Base-by-base conservation (phyloP, 2,329 filamentous ascomycete genomes). In the Thermoascus crustaceus region DNA sequence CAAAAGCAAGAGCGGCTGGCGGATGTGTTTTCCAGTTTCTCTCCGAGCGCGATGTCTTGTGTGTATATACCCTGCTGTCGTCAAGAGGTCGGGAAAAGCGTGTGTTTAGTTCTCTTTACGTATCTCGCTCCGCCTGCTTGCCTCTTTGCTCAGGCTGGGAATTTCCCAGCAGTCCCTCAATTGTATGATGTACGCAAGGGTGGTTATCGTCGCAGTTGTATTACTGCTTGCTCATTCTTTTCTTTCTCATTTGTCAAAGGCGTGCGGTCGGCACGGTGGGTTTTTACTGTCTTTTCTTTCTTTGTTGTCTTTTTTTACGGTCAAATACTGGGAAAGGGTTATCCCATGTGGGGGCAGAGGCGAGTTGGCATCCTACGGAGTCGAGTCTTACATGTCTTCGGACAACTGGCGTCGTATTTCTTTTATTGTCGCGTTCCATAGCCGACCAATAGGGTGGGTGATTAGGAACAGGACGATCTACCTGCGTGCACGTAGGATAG, bases 151-250 rank as follows among this genome's bases (percentile, higher is more conserved):
- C n/a, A n/a, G n/a, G n/a, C n/a, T n/a, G n/a, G n/a, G n/a, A n/a
- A n/a, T n/a, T n/a, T n/a, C n/a, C n/a, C n/a, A n/a, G n/a, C n/a
- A n/a, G n/a, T n/a, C 36, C 44, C 43, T 29, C 40, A 33, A 37
- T 44, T 53, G 50, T 53, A 53, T 45, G 46, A 53, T 52, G 41
- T 60, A 58, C 45, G 51, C 48, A 49, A 43, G 43, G 42, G 44
- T 44, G 42, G 45, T 43, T 43, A 44, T 43, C 39, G 38, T 34
- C 37, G 32, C 34, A 41, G 37, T 45, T 38, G 39, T 42, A 46
- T 44, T 44, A 32, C 42, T 48, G 41, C 37, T 47, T 24, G 36
- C 25, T 37, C 39, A 45, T 47, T 41, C 36, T 37, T 40, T 38
- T 45, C 41, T 44, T 42, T 38, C 31, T 44, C 44, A 43, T 41